Evolutionary conservation across 176 grass and related monocot species (phyloP).

Genomic region (Cymbopogon citratus): DNA sequence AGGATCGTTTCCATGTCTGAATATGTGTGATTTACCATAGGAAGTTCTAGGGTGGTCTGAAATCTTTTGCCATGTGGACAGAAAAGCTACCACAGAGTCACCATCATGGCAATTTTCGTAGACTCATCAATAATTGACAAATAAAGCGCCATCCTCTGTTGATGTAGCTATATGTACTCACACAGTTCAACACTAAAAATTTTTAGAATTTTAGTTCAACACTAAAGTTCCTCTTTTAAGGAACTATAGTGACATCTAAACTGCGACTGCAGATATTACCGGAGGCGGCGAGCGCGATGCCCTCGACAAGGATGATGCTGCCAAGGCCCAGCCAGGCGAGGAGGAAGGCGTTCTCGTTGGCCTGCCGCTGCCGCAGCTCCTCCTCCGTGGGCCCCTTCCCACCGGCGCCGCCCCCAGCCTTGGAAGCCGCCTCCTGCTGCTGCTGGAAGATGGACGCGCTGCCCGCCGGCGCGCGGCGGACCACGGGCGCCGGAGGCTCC

Average conservation of each 20-base stretch:
- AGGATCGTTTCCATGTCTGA: background rate
- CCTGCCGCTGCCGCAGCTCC: conserved; percentile 46
- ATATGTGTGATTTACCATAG: background rate
- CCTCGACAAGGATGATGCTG: conserved; percentile 70
- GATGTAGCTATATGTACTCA: background rate
- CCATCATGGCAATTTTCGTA: background rate
- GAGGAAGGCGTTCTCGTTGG: conserved; percentile 78
- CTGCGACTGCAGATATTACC: conserved; percentile 27
- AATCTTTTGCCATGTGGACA: too few relatives aligned
- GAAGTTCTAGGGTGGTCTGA: background rate
- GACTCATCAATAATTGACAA: background rate
- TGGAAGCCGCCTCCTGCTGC: background rate
- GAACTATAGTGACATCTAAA: background rate
- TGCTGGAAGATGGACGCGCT: conserved; percentile 33
- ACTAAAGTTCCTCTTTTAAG: background rate
- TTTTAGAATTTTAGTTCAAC: too few relatives aligned
- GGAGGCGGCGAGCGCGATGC: conserved; percentile 72
- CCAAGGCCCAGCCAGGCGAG: conserved; percentile 84
- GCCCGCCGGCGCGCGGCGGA: conserved; percentile 49
- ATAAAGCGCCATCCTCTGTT: background rate
- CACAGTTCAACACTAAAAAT: background rate
- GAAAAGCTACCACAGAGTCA: background rate
- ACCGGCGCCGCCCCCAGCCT: background rate
- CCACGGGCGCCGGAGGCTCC: conserved; percentile 47
- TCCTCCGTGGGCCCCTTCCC: conserved; percentile 40